Base-by-base conservation (phyloP, 495 filamentous ascomycete species). In the Lentithecium fluviatile region DNA sequence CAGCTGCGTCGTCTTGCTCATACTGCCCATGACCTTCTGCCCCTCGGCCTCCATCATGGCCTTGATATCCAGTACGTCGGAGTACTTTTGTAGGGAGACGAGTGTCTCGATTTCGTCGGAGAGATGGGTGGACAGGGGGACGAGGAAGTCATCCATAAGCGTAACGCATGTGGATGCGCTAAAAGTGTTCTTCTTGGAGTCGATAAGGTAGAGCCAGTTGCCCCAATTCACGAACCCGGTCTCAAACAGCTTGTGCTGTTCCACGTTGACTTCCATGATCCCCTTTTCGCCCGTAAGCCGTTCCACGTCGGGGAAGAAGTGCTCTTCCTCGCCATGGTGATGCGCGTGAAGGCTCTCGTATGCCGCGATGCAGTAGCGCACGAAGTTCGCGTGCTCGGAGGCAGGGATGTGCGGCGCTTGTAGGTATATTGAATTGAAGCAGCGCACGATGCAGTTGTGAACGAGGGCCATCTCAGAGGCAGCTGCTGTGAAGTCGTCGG, bases 381-480 rank as follows among this genome's bases (percentile, higher is more conserved):
- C 66, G 59, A 81, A 79, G n/a, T 69, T 54, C 13, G 57, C 55
- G 57, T 73, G 64, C 49, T 73, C 60, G 6, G 56, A n/a, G 12
- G 52, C 24, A 13, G 56, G 15, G 6, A 83, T 64, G 52, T 74
- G 63, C 0, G 74, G 76, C 0, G 78, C 76, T 70, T 81, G 79
- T 8, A 77, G 66, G 64, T 78, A 79, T 49, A 81, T 76, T 37
- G 70, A 68, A 61, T 82, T 83, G 15, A 82, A 73, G 13, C 69
- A 70, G 43, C 80, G 78, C 53, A 78, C 65, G 45, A 81, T 72
- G 34, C 71, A 62, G 67, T 82, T 83, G 70, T 81, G 79, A 10
- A 75, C 63, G 46, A 76, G 67, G 2, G 74, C 64, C 71, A 81
- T 77, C 23, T 77, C 71, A 12, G 74, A 72, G 15, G 77, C 79